A percentile compares a stretch with the other conserved stretches of the same genome.
Conservation (phyloP, 2,329 filamentous ascomycete species). For the Xylariaceae sp. region DNA sequence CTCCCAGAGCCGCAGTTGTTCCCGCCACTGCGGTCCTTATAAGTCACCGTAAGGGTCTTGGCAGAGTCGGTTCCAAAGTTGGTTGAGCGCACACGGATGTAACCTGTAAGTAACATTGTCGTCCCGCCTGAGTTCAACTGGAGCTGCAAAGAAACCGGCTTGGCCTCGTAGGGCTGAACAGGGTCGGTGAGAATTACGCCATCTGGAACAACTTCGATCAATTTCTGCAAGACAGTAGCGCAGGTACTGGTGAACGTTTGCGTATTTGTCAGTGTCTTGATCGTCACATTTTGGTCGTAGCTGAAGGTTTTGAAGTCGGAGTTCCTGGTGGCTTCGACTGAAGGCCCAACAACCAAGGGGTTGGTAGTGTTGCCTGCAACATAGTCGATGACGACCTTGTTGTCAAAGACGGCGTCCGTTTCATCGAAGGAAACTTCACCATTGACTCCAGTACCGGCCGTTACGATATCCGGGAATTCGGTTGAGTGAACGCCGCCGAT, state of each 20-base stretch:
- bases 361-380: slow-evolving; percentile 50
- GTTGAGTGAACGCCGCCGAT: slow-evolving; percentile 55
- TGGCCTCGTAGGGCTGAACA: slow-evolving; percentile 54
- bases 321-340: slow-evolving; percentile 41
- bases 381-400: slow-evolving; percentile 55
- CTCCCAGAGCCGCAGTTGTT: slow-evolving; percentile 38
- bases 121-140: slow-evolving; percentile 46
- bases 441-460: slow-evolving; percentile 39
- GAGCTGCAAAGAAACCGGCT: slow-evolving; percentile 55
- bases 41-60: slow-evolving; percentile 47
- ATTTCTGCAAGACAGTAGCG: slow-evolving; percentile 49
- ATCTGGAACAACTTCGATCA: slow-evolving; percentile 58
- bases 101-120: slow-evolving; percentile 48
- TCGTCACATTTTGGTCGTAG: slow-evolving; percentile 53
- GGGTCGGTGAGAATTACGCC: slow-evolving; percentile 48
- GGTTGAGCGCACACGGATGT: slow-evolving; percentile 55
- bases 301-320: slow-evolving; percentile 55
- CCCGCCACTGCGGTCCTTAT: slow-evolving; percentile 52
- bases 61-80: slow-evolving; percentile 40
- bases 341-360: slow-evolving; percentile 51
- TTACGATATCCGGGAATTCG: slow-evolving; percentile 52
- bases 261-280: slow-evolving; percentile 43
- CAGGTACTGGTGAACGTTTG: slow-evolving; percentile 46
- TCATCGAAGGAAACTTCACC: slow-evolving; percentile 46
- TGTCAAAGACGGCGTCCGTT: slow-evolving; percentile 49